Conservation (phyloP, 345 rosid genomes). For the Euclidium syriacum region DNA sequence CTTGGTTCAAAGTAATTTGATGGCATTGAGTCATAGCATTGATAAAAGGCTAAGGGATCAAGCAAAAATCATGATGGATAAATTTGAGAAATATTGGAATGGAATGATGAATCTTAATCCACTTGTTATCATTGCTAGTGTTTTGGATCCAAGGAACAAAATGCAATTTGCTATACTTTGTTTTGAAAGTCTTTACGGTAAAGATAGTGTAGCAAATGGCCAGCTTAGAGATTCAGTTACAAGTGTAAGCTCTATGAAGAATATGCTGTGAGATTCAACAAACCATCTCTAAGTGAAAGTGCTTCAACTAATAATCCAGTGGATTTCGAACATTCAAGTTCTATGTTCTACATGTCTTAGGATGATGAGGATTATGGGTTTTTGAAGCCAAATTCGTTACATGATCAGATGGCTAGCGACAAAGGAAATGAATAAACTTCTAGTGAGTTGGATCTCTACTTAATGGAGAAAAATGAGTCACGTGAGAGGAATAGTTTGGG, state of each 20-base stretch:
- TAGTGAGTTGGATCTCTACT: not conserved
- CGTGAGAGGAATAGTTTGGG: not conserved
- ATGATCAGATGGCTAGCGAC: not conserved
- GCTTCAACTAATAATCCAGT: too few relatives aligned
- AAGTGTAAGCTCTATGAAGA: not conserved
- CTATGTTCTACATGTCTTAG: not conserved
- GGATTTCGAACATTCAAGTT: not conserved
- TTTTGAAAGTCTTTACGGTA: not conserved
- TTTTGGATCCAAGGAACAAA: not conserved
- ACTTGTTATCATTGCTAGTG: not conserved
- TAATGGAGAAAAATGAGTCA: not conserved
- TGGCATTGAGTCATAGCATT: not conserved
- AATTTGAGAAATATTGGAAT: not conserved
- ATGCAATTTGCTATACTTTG: not conserved
- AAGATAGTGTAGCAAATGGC: not conserved
- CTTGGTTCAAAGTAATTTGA: not conserved
- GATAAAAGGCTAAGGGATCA: not conserved
- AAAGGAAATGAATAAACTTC: not conserved
- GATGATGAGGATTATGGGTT: not conserved
- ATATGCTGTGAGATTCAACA: not conserved
- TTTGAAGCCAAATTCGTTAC: not conserved
- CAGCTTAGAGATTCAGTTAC: not conserved
- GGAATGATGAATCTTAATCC: not conserved
- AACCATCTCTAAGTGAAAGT: not conserved
- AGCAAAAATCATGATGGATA: not conserved